phyloP scores from a whole-genome alignment of 2,329 filamentous ascomycete species.

The Epichloe sibirici region DNA sequence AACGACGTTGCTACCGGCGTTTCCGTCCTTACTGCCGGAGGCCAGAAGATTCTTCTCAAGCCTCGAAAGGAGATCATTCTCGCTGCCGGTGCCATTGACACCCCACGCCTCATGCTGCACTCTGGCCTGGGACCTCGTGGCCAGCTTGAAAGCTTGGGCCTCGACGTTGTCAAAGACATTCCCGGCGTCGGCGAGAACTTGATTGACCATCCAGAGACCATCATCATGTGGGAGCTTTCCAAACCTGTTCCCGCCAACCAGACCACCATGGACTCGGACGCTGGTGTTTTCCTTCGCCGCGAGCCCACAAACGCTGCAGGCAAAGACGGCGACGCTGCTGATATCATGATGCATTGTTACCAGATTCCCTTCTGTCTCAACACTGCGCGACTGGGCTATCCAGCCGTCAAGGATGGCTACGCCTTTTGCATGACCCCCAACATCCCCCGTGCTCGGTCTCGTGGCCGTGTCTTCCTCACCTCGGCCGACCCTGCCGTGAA shows the following conservation, averaged over 20 bases:
- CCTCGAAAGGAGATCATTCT: slow-evolving; percentile 68
- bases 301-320: slow-evolving; percentile 54
- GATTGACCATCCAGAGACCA: slow-evolving; percentile 47
- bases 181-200: slow-evolving; percentile 50
- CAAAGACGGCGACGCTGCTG: slow-evolving; percentile 63
- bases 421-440: slow-evolving; percentile 93
- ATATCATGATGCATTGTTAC: slow-evolving; percentile 96
- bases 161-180: slow-evolving; percentile 43
- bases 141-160: slow-evolving; percentile 40
- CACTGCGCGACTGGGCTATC: slow-evolving; percentile 67
- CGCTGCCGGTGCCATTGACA: slow-evolving; percentile 70
- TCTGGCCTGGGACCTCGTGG: slow-evolving; percentile 44
- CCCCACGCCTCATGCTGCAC: slow-evolving; percentile 52
- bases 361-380: slow-evolving; percentile 88
- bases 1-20: slow-evolving; percentile 62
- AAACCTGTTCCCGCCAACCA: slow-evolving; percentile 62
- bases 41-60: slow-evolving; percentile 41
- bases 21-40: slow-evolving; percentile 47
- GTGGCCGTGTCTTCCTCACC: slow-evolving; percentile 66
- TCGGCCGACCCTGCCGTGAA: slow-evolving; percentile 64
- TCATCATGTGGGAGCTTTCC: slow-evolving; percentile 66
- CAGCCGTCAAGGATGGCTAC: slow-evolving; percentile 50
- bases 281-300: slow-evolving; percentile 76
- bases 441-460: slow-evolving; percentile 70
- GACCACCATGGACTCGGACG: slow-evolving; percentile 86